These are phyloP conservation scores for Phyllosticta citribraziliensis DNA, from an alignment of 2,329 filamentous ascomycete genomes.

Conservation along the genomic window DNA sequence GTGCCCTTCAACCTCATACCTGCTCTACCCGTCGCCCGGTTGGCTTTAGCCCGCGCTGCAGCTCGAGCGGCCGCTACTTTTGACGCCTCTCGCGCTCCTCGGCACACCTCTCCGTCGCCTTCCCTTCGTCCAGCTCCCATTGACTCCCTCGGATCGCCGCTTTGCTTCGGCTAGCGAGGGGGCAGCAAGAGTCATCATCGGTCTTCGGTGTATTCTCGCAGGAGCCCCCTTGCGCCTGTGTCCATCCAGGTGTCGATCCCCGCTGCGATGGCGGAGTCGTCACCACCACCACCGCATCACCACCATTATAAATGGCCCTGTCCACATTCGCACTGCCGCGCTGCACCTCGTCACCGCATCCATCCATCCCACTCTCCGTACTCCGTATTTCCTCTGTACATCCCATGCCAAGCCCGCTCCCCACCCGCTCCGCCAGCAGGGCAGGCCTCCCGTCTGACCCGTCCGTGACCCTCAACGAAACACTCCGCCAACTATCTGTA, in stretches of 20 bases:
- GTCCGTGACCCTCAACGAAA: not conserved
- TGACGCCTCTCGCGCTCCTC: not conserved
- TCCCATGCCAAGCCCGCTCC: not conserved
- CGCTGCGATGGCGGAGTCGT: not conserved
- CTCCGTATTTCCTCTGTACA: not conserved
- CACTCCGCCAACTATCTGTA: not conserved
- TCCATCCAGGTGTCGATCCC: constrained; percentile 3
- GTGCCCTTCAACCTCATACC: constrained; percentile 1
- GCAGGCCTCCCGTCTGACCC: not conserved
- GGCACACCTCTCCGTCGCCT: not conserved
- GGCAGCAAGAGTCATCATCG: not conserved
- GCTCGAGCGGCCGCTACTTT: not conserved
- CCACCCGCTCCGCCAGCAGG: not conserved
- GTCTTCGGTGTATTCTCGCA: constrained; percentile 2
- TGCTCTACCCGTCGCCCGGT: not conserved
- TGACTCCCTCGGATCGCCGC: constrained; percentile 3
- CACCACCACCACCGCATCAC: not conserved
- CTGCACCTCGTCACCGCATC: not conserved
- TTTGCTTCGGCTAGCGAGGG: constrained; percentile 6
- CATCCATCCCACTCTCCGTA: not conserved
- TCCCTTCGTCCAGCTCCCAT: not conserved
- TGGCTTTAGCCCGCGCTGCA: not conserved
- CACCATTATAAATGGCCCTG: not conserved
- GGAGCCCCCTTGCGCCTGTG: not conserved
- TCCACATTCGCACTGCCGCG: not conserved